Base-by-base conservation (phyloP, 495 filamentous ascomycete species). In the Cudoniella acicularis region DNA sequence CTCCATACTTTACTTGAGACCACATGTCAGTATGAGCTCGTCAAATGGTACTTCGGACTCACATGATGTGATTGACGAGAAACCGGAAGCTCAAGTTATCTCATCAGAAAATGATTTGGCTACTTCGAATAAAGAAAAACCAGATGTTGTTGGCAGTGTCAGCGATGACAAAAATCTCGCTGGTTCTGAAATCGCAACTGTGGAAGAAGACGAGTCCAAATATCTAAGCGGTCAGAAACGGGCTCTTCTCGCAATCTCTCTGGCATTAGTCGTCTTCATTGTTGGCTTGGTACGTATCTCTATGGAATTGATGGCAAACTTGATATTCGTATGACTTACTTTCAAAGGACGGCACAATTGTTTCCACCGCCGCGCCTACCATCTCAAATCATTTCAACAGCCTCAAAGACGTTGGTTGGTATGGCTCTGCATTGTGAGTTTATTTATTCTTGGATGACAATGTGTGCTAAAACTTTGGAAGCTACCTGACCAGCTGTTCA, bases 321-420 rank as follows among this genome's bases (percentile, higher is more conserved):
- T 36, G 30, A 36, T 36, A 36, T 13, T 36, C 30, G 30, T 36
- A 36, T 36, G 30, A 36, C 30, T 36, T 36, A 36, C 30, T 36
- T 36, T 36, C 30, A 36, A 36, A 48, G 45, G 49, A 52, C 49
- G n/a, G 16, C 13, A 52, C 49, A 26, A 82, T 85, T 64, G 78
- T 85, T 54, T 73, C 81, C 1, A 82, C 81, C 3, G 78, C 79
- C 25, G 77, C 78, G 25, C 77, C 76, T 16, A 60, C 66, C 17
- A 82, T 76, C 54, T 73, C 73, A 2, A 64, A 74, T 52, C 68
- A 77, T 9, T 77, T 78, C 59, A 24, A 71, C 30, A 71, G 73
- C 1, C 65, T 76, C 11, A 56, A 57, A 8, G 75, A 81, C 55
- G 71, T 81, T 20, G 73, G 75, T 43, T 83, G 80, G 78, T 84